These are phyloP conservation scores for Kuraishia molischiana DNA, from an alignment of 805 yeast genomes.

Conservation along the genomic window DNA sequence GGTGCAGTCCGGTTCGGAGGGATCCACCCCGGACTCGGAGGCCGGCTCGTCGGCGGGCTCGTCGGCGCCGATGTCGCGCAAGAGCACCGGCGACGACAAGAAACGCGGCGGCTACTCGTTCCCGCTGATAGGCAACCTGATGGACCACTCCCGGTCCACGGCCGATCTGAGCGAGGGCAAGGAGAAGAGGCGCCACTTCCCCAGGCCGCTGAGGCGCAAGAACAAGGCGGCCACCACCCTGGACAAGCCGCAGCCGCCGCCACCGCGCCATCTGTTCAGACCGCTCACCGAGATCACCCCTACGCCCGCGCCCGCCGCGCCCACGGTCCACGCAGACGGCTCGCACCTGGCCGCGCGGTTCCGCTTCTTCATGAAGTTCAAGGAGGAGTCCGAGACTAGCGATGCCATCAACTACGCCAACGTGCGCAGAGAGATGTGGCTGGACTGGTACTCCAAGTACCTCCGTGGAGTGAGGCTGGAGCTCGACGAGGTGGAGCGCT, in stretches of 20 bases:
- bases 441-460: conserved; percentile 16
- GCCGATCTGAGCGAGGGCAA: not conserved
- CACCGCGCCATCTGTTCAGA: not conserved
- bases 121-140: not conserved
- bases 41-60: not conserved
- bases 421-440: conserved; percentile 20
- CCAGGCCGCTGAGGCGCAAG: not conserved
- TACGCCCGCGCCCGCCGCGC: not conserved
- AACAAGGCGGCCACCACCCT: not conserved
- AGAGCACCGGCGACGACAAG: not conserved
- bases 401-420: conserved; percentile 21
- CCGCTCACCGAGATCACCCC: not conserved
- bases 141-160: not conserved
- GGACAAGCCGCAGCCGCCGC: not conserved
- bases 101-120: not conserved
- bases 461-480: conserved; percentile 5
- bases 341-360: conserved; percentile 8
- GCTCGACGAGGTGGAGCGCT: not conserved
- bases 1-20: too few species aligned
- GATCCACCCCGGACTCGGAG: too few species aligned
- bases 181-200: not conserved
- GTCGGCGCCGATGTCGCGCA: not conserved
- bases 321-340: not conserved
- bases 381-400: conserved; percentile 20
- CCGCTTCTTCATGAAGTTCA: conserved; percentile 18